phyloP scores from a whole-genome alignment of 2,329 filamentous ascomycete genomes.

The Botrytis porri region DNA sequence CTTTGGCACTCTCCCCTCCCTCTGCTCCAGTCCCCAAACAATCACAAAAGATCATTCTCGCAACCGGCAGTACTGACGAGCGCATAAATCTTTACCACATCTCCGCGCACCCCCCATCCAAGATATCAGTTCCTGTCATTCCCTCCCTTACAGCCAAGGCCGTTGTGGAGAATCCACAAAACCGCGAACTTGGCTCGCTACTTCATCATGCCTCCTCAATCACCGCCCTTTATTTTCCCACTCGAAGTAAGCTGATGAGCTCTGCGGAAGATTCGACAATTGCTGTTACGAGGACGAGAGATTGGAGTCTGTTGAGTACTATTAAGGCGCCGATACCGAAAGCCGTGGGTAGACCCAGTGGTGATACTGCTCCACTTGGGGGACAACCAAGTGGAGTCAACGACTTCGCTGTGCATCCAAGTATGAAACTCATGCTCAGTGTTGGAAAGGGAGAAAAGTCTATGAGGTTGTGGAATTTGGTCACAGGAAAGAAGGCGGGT shows the following conservation, averaged over 20 bases:
- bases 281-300: constrained; percentile 78
- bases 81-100: constrained; percentile 92
- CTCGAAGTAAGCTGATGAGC: constrained; percentile 82
- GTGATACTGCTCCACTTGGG: constrained; percentile 82
- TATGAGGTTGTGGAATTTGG: constrained; percentile 94
- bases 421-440: constrained; percentile 93
- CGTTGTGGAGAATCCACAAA: constrained; percentile 79
- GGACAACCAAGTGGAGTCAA: constrained; percentile 86
- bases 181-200: constrained; percentile 82
- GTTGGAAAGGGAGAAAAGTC: constrained; percentile 85
- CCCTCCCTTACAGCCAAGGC: constrained; percentile 68
- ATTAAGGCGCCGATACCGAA: constrained; percentile 89
- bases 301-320: constrained; percentile 83
- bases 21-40: constrained; percentile 60
- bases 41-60: constrained; percentile 80
- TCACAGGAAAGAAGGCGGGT: constrained; percentile 92
- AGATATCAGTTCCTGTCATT: constrained; percentile 55
- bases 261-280: constrained; percentile 88
- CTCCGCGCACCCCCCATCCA: constrained; percentile 64
- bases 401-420: constrained; percentile 92
- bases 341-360: constrained; percentile 73
- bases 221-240: constrained; percentile 77
- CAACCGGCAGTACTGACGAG: constrained; percentile 89
- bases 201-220: constrained; percentile 83
- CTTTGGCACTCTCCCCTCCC: constrained; percentile 78